These are phyloP conservation scores for Vaccinium macrocarpon DNA, from an alignment of 148 eudicot genomes.

Conservation along the genomic window DNA sequence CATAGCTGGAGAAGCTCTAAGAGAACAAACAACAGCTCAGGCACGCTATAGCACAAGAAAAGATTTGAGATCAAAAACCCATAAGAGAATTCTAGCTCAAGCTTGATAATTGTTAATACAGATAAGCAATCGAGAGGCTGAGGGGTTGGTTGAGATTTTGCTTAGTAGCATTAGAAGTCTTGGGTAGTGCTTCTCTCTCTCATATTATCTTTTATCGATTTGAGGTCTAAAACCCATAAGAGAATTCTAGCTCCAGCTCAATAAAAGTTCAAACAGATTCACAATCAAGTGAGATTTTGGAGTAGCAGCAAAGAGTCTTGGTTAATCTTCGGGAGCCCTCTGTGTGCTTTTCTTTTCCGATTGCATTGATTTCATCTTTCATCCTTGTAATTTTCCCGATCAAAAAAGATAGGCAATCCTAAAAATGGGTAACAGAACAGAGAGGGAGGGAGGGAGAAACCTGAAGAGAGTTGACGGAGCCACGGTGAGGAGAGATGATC, in stretches of 20 bases:
- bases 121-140: neutral
- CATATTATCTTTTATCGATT: no score
- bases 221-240: neutral
- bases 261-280: neutral
- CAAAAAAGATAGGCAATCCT: no score
- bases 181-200: no score
- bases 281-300: neutral
- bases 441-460: constrained; percentile 28
- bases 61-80: neutral
- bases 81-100: neutral
- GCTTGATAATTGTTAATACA: neutral
- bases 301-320: no score
- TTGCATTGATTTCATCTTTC: no score
- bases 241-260: neutral
- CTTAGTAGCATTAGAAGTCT: no score
- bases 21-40: no score
- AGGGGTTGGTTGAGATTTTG: no score
- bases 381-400: no score
- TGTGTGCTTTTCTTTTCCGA: no score
- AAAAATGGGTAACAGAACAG: neutral
- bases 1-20: no score
- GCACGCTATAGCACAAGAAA: neutral
- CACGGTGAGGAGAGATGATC: constrained; percentile 82
- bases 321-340: no score
- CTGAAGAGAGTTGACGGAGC: constrained; percentile 90